phyloP scores from a whole-genome alignment of 805 yeast genomes.

The Kodamaea sagamina region DNA sequence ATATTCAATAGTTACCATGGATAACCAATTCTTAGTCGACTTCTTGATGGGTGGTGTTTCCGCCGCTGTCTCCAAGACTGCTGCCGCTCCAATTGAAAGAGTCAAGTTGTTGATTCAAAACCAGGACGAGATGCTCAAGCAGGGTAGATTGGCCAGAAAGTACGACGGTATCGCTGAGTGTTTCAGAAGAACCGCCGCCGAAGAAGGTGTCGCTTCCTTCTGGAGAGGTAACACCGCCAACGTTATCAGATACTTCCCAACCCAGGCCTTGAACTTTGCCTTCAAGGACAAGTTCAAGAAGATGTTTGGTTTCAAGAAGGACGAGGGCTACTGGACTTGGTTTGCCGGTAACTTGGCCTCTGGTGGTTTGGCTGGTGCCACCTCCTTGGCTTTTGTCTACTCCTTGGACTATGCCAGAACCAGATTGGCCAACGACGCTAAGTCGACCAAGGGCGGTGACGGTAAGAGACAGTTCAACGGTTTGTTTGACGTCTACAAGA shows the following conservation, averaged over 20 bases:
- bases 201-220: constrained; percentile 90
- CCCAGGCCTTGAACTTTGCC: constrained; percentile 98
- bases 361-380: constrained; percentile 98
- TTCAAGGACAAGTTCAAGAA: constrained; percentile 97
- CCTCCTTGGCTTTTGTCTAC: constrained; percentile 89
- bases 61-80: constrained; percentile 98
- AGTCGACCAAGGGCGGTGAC: constrained; percentile 70
- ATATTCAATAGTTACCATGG: constrained; percentile 19
- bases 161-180: constrained; percentile 92
- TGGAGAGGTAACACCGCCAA: constrained; percentile 99
- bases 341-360: constrained; percentile 98
- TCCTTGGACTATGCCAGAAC: constrained; percentile 98
- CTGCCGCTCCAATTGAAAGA: constrained; percentile 97
- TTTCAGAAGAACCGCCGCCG: constrained; percentile 91
- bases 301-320: constrained; percentile 96
- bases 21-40: constrained; percentile 38
- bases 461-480: constrained; percentile 98
- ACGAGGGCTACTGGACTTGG: constrained; percentile 90
- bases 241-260: constrained; percentile 98
- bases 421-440: constrained; percentile 98
- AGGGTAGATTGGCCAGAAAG: constrained; percentile 85
- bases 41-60: constrained; percentile 99
- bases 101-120: constrained; percentile 95
- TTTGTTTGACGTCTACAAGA: constrained; percentile 92
- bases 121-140: constrained; percentile 98